Evolutionary conservation across 495 filamentous ascomycete species (phyloP).

Genomic region (Hypoxylon intermedium): DNA sequence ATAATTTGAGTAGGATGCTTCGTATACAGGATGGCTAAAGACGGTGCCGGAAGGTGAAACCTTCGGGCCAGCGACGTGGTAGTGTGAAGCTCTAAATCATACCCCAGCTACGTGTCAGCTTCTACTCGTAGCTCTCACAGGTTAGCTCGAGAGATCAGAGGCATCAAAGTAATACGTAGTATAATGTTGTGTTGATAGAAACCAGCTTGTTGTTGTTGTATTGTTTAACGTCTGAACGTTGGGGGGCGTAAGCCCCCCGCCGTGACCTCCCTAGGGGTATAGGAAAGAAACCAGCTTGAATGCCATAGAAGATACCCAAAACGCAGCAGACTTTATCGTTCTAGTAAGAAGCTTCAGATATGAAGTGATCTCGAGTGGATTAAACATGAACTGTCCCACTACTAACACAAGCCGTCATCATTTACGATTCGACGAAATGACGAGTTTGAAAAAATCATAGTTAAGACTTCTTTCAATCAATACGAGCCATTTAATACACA

Average conservation of each 20-base stretch:
- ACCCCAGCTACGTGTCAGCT: too few relatives aligned
- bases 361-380: constrained; percentile 9
- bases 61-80: constrained; percentile 48
- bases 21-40: constrained; percentile 42
- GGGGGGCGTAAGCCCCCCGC: too few relatives aligned
- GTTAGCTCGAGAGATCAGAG: too few relatives aligned
- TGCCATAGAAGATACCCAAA: constrained; percentile 10
- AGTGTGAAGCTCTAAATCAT: neutral
- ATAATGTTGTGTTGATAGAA: too few relatives aligned
- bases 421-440: constrained; percentile 21
- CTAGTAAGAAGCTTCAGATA: constrained; percentile 11
- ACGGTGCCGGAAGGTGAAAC: constrained; percentile 45
- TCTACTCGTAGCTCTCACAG: too few relatives aligned
- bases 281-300: too few relatives aligned
- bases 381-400: constrained; percentile 10
- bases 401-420: neutral
- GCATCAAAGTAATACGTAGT: too few relatives aligned
- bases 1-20: constrained; percentile 38
- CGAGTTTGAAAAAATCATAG: neutral
- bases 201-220: too few relatives aligned
- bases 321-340: constrained; percentile 10
- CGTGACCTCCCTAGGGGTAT: too few relatives aligned
- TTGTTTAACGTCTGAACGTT: too few relatives aligned
- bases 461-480: constrained; percentile 1
- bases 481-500: constrained; percentile 3